Evolutionary conservation across 305 asterid species (phyloP).

Genomic region (Solanum hybrid): DNA sequence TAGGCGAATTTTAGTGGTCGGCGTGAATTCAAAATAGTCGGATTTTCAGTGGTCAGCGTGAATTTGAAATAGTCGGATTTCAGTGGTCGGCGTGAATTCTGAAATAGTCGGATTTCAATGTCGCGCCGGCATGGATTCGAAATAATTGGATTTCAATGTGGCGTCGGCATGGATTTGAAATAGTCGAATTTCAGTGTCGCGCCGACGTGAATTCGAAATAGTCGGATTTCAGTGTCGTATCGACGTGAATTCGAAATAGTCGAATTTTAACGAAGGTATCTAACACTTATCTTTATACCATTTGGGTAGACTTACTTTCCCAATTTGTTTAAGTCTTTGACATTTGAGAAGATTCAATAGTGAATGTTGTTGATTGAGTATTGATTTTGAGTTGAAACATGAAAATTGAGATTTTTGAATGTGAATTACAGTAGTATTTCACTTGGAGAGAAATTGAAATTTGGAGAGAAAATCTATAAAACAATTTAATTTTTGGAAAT

Average conservation of each 20-base stretch:
- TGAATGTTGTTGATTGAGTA: background rate
- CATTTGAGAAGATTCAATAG: background rate
- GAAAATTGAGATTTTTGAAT: background rate
- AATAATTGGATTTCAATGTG: no score
- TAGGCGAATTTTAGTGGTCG: fast-evolving
- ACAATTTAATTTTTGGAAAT: background rate
- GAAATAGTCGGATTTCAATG: no score
- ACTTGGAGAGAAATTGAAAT: background rate
- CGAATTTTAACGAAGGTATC: background rate
- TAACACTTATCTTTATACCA: background rate
- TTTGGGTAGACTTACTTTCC: background rate
- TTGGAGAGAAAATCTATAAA: background rate
- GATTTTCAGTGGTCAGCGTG: fast-evolving
- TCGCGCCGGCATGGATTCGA: fast-evolving
- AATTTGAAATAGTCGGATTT: no score
- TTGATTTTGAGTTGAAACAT: background rate
- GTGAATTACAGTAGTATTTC: background rate
- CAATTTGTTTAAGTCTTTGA: background rate
- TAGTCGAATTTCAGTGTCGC: fast-evolving
- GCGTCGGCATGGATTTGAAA: background rate
- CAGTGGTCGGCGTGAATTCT: fast-evolving
- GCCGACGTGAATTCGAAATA: background rate
- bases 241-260: background rate
- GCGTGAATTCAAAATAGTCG: no score
- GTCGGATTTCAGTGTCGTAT: fast-evolving